Evolutionary conservation across 768 basidiomycete genomes (phyloP).

Genomic region (Jaapia argillacea): DNA sequence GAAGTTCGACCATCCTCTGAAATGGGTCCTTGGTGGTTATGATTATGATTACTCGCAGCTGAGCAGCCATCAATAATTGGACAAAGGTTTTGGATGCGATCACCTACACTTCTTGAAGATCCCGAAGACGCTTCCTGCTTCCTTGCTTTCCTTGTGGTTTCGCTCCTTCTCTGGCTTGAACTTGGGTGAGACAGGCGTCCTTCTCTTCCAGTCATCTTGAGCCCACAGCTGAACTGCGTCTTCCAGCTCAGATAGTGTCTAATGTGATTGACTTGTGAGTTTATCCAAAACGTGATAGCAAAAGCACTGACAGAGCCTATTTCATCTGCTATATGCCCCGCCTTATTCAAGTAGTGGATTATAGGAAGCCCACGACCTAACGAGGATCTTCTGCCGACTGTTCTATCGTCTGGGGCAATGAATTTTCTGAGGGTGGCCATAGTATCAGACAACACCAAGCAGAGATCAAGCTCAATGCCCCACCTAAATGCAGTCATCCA

Average conservation of each 20-base stretch:
- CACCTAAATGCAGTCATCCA: conserved; percentile 77
- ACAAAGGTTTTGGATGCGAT: neutral
- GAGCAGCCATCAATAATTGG: conserved; percentile 5
- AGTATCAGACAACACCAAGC: conserved; percentile 2
- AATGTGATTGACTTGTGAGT: conserved; percentile 3
- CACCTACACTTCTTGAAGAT: conserved; percentile 37
- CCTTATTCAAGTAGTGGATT: conserved; percentile 38
- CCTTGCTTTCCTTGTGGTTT: conserved; percentile 17
- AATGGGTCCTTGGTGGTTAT: conserved; percentile 4
- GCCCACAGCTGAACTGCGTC: conserved; percentile 34
- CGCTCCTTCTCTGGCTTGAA: conserved; percentile 31
- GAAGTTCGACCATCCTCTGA: conserved; percentile 11
- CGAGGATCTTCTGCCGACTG: conserved; percentile 24
- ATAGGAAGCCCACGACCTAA: conserved; percentile 25
- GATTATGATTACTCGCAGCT: conserved; percentile 5
- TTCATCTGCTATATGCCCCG: conserved; percentile 48
- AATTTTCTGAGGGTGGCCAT: conserved; percentile 63
- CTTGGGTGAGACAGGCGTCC: conserved; percentile 16
- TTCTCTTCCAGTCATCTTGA: conserved; percentile 27
- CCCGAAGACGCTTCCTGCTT: conserved; percentile 45
- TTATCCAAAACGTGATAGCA: neutral
- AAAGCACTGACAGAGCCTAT: conserved; percentile 46
- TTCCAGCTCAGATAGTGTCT: conserved; percentile 58
- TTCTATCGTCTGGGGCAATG: conserved; percentile 36
- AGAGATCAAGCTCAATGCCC: too few relatives aligned